These are phyloP conservation scores for Lentinula boryana DNA, from an alignment of 768 basidiomycete genomes.

Conservation along the genomic window DNA sequence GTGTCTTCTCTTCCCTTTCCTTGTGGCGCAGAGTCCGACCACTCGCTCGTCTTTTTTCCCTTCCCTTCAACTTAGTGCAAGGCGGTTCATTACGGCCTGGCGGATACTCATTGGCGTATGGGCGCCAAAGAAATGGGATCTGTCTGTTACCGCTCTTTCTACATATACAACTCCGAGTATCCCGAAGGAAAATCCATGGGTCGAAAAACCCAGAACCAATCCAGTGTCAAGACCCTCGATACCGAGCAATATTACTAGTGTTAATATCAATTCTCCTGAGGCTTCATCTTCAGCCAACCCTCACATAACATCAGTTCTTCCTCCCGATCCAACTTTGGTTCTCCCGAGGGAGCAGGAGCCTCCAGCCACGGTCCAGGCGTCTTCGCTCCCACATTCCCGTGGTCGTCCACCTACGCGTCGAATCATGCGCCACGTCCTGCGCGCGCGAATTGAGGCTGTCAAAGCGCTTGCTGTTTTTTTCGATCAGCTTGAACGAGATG, in stretches of 20 bases:
- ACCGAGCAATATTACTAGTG: conserved; percentile 5
- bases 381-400: conserved; percentile 16
- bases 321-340: conserved; percentile 18
- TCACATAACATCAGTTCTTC: conserved; percentile 9
- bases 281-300: conserved; percentile 12
- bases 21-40: conserved; percentile 5
- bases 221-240: conserved; percentile 14
- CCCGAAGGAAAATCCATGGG: conserved; percentile 65
- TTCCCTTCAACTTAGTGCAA: conserved; percentile 49
- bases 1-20: conserved; percentile 18
- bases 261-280: neutral
- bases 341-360: conserved; percentile 29
- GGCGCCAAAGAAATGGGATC: conserved; percentile 80
- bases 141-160: conserved; percentile 66
- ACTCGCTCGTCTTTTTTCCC: conserved; percentile 2
- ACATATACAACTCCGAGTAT: conserved; percentile 63
- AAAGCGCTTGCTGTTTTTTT: conserved; percentile 71
- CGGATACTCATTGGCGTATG: conserved; percentile 94
- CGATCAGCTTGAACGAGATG: conserved; percentile 46
- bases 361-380: conserved; percentile 18
- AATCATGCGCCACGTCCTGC: conserved; percentile 84
- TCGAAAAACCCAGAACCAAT: conserved; percentile 39
- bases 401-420: conserved; percentile 70
- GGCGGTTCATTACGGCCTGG: conserved; percentile 91
- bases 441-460: conserved; percentile 79